phyloP scores from a whole-genome alignment of 441 rosid genomes.

The Jatropha podagrica region DNA sequence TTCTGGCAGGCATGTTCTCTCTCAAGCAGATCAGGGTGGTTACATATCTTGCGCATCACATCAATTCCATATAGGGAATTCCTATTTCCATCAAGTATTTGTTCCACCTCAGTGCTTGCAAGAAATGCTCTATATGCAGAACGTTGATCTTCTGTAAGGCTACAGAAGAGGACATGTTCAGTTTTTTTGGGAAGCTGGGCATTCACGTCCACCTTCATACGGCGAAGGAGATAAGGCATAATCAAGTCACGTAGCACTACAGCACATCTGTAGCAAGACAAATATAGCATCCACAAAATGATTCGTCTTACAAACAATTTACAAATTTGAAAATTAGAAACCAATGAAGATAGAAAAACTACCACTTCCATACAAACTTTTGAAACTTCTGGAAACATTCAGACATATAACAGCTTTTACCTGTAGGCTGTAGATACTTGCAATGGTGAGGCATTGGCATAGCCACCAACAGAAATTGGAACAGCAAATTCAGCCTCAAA shows the following conservation, averaged over 20 bases:
- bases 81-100: slow-evolving; percentile 74
- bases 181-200: slow-evolving; percentile 87
- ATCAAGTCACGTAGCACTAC: slow-evolving; percentile 93
- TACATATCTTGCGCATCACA: slow-evolving; percentile 99
- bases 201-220: slow-evolving; percentile 88
- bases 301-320: neutral
- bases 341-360: neutral
- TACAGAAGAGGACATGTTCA: slow-evolving; percentile 94
- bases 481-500: slow-evolving; percentile 97
- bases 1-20: slow-evolving; percentile 73
- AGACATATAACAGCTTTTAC: slow-evolving; percentile 34
- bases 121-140: slow-evolving; percentile 91
- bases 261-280: slow-evolving; percentile 69
- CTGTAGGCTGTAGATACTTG: slow-evolving; percentile 99
- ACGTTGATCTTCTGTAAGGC: slow-evolving; percentile 83
- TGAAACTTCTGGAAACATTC: slow-evolving; percentile 17
- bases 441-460: slow-evolving; percentile 95
- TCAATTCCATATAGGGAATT: slow-evolving; percentile 91
- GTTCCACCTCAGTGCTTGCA: slow-evolving; percentile 95
- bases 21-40: slow-evolving; percentile 97
- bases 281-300: slow-evolving; percentile 20
- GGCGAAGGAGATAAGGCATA: slow-evolving; percentile 97
- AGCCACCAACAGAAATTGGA: slow-evolving; percentile 97
- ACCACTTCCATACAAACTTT: slow-evolving; percentile 2
- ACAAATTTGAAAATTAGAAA: neutral